These are phyloP conservation scores for Ceratobasidium sp. DNA, from an alignment of 1,284 basidiomycete genomes.

Conservation along the genomic window DNA sequence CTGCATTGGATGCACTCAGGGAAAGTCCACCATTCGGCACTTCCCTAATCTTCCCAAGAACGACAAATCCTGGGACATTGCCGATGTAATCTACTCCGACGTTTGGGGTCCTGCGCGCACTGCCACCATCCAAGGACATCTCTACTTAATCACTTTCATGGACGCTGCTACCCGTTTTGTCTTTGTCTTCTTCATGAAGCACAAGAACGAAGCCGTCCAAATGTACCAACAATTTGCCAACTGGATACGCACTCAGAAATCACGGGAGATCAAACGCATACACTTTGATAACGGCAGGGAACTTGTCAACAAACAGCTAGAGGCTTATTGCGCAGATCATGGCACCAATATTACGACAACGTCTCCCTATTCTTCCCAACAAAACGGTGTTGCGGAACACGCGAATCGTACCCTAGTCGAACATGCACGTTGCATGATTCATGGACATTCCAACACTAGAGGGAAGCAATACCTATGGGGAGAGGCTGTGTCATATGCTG, in stretches of 20 bases:
- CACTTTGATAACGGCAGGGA: conserved; percentile 34
- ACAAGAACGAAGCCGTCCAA: conserved; percentile 15
- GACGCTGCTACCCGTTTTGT: conserved; percentile 11
- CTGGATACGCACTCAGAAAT: conserved; percentile 22
- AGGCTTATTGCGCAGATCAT: conserved; percentile 7
- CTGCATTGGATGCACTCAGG: conserved; percentile 18
- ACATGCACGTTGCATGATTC: conserved; percentile 16
- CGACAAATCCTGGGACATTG: background rate
- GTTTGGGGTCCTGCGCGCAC: conserved; percentile 27
- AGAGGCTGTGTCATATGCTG: conserved; percentile 13
- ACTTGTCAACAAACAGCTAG: conserved; percentile 2
- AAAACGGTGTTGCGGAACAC: conserved; percentile 54
- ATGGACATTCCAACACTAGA: conserved; percentile 17
- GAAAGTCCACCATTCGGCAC: conserved; percentile 11
- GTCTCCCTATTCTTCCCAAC: conserved; percentile 51
- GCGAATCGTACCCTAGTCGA: conserved; percentile 50
- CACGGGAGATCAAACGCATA: conserved; percentile 17
- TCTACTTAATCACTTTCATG: conserved; percentile 24
- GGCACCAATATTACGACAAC: conserved; percentile 43
- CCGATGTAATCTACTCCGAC: conserved; percentile 18
- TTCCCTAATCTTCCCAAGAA: background rate
- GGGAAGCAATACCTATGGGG: conserved; percentile 23
- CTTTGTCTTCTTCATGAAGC: conserved; percentile 25
- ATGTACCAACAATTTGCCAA: background rate
- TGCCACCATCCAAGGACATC: conserved; percentile 17